Base-by-base conservation (phyloP, 495 filamentous ascomycete species). In the Penicillium alfredii region DNA sequence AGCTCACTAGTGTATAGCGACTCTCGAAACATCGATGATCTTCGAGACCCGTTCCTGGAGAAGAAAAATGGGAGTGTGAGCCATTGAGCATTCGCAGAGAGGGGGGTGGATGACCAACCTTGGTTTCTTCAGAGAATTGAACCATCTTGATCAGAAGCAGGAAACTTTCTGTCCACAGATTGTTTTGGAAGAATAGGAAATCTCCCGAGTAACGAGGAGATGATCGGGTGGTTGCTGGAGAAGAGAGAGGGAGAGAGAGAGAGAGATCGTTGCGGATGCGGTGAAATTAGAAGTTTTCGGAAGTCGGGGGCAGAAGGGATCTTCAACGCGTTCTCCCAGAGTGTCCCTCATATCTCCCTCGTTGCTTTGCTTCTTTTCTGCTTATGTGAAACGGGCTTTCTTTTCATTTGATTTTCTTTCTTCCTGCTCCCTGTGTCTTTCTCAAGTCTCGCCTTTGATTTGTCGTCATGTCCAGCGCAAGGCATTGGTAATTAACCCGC, bases 51-150 rank as follows among this genome's bases (percentile, higher is more conserved):
- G 86, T 77, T 98, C 92, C 92, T 96, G 17, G 17, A 30, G 44
- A 54, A 38, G 25, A 45, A 35, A 40, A 17, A 48, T n/a, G n/a
- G n/a, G 17, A 30, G 14, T 28, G 30, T 53, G 30, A 49, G 41
- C 21, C 15, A 35, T 36, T 20, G 14, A 25, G 11, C n/a, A 22
- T 31, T 17, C n/a, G n/a, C n/a, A n/a, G n/a, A 25, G 2, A 13
- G 21, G 18, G 9, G 9, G 21, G 17, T n/a, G 15, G 24, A 38
- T 60, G 14, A 29, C 49, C 40, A 55, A 94, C 89, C 81, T 95
- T 97, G 47, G 87, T 86, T 68, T 98, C 92, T 61, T 98, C 92
- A 22, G 92, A 98, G 45, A 97, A 81, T 66, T 88, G 80, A 55
- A 92, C 84, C 76, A 84, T 87, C 36, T 53, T 75, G n/a, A n/a